Evolutionary conservation across 2,329 filamentous ascomycete species (phyloP).

Genomic region (Aspergillus caelatus): DNA sequence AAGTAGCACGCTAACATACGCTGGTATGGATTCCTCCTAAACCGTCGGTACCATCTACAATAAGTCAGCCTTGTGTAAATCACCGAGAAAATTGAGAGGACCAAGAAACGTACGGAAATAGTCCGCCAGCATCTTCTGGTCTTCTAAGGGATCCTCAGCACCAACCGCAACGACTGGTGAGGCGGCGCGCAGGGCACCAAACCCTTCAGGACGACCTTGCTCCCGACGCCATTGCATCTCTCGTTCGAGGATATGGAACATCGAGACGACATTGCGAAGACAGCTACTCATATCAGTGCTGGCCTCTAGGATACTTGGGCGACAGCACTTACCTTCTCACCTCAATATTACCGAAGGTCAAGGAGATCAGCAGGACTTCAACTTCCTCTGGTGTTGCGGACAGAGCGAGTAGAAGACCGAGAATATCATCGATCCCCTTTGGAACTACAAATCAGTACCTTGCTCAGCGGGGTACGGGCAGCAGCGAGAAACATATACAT

Average conservation of each 20-base stretch:
- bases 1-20: slow-evolving; percentile 32
- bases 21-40: slow-evolving; percentile 71
- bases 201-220: slow-evolving; percentile 69
- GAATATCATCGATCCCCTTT: slow-evolving; percentile 81
- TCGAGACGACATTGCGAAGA: slow-evolving; percentile 80
- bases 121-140: slow-evolving; percentile 77
- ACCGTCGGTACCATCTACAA: slow-evolving; percentile 72
- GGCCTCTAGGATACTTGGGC: not conserved
- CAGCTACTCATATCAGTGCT: slow-evolving; percentile 58
- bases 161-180: slow-evolving; percentile 88
- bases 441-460: slow-evolving; percentile 5
- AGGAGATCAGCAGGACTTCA: slow-evolving; percentile 80
- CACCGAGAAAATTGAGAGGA: slow-evolving; percentile 33
- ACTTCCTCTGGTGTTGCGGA: slow-evolving; percentile 81
- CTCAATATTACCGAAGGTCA: slow-evolving; percentile 93
- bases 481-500: not conserved
- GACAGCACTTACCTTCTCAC: slow-evolving; percentile 66
- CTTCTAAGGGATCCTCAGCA: slow-evolving; percentile 80
- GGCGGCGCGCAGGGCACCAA: slow-evolving; percentile 68
- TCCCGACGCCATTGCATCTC: slow-evolving; percentile 81
- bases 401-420: slow-evolving; percentile 85
- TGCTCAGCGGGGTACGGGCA: not conserved
- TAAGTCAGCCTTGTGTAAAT: slow-evolving; percentile 1
- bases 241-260: slow-evolving; percentile 90
- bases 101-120: slow-evolving; percentile 72